Evolutionary conservation across 192 early-diverging fungal genomes (phyloP).

Genomic region (Coemansia sp.): DNA sequence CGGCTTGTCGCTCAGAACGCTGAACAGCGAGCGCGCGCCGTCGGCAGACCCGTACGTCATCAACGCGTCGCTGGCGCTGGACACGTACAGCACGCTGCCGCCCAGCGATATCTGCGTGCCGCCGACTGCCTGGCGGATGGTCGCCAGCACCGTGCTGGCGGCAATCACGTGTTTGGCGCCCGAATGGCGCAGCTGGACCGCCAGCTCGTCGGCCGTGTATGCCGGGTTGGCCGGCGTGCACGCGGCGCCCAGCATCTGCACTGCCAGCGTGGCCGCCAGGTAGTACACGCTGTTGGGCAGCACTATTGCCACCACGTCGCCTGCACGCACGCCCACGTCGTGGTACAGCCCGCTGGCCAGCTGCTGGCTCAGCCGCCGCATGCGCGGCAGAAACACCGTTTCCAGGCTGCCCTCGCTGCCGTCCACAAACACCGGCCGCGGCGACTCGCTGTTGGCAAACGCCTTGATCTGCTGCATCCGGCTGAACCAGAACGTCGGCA

Average conservation of each 20-base stretch:
- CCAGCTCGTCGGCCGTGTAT: conserved; percentile 70
- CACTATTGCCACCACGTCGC: conserved; percentile 68
- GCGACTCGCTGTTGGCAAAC: conserved; percentile 20
- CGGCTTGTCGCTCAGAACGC: not conserved
- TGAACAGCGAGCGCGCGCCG: conserved; percentile 8
- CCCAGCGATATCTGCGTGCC: not conserved
- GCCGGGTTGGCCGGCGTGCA: conserved; percentile 72
- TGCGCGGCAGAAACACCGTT: not conserved
- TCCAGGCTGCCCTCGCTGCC: not conserved
- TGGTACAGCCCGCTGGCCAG: conserved; percentile 21
- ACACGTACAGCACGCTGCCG: not conserved
- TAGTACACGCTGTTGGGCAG: conserved; percentile 66
- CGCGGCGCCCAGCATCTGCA: conserved; percentile 57
- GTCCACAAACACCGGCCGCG: conserved; percentile 15
- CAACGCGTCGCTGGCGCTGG: not conserved
- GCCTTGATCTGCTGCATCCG: conserved; percentile 6
- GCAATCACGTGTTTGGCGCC: conserved; percentile 62
- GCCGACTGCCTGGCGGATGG: not conserved
- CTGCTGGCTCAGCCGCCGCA: conserved; percentile 5
- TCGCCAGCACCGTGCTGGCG: conserved; percentile 2
- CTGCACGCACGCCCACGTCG: conserved; percentile 54
- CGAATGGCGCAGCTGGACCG: conserved; percentile 68
- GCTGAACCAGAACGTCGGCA: conserved; percentile 38
- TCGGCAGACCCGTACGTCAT: not conserved
- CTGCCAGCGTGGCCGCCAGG: conserved; percentile 55